These are phyloP conservation scores for Diaporthe aspalathi DNA, from an alignment of 2,329 filamentous ascomycete genomes.

Conservation along the genomic window DNA sequence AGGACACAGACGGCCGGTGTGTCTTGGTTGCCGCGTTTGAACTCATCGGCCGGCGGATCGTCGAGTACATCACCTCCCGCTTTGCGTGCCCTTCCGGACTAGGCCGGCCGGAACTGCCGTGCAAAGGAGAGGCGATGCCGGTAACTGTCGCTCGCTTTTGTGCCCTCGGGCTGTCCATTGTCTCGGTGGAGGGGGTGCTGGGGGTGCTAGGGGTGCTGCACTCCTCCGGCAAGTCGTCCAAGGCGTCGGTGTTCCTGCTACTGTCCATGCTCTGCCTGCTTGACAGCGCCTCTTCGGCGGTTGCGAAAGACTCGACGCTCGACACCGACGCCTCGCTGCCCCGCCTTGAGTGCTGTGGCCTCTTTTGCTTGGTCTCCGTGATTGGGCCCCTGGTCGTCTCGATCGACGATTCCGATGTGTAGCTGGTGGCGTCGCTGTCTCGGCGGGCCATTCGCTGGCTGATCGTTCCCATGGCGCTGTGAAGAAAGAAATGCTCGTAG, in stretches of 20 bases:
- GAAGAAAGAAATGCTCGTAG: slow-evolving; percentile 94
- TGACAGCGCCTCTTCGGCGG: slow-evolving; percentile 62
- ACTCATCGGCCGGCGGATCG: slow-evolving; percentile 57
- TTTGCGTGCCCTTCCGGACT: slow-evolving; percentile 42
- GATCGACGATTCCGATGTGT: slow-evolving; percentile 69
- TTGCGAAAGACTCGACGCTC: slow-evolving; percentile 67
- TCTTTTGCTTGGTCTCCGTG: slow-evolving; percentile 37
- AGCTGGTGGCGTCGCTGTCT: slow-evolving; percentile 65
- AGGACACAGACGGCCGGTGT: slow-evolving; percentile 68
- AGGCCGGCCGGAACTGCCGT: slow-evolving; percentile 17
- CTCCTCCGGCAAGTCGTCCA: slow-evolving; percentile 43
- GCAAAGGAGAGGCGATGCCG: slow-evolving; percentile 23
- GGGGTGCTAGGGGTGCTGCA: slow-evolving; percentile 7
- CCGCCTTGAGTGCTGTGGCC: slow-evolving; percentile 45
- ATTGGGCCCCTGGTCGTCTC: slow-evolving; percentile 69
- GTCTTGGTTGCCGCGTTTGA: slow-evolving; percentile 51
- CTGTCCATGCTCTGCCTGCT: slow-evolving; percentile 49
- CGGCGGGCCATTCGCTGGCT: slow-evolving; percentile 61
- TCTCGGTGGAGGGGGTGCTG: slow-evolving; percentile 34
- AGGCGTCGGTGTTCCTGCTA: slow-evolving; percentile 42
- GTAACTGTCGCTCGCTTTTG: slow-evolving; percentile 44
- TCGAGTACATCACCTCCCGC: slow-evolving; percentile 46
- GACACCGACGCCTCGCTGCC: slow-evolving; percentile 63
- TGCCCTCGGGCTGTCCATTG: slow-evolving; percentile 48
- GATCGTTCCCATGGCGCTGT: slow-evolving; percentile 88